Percentiles rank a stretch among this genome's conserved stretches.
Evolutionary conservation across 306 rosid species (phyloP).

Genomic region (Cercis canadensis): DNA sequence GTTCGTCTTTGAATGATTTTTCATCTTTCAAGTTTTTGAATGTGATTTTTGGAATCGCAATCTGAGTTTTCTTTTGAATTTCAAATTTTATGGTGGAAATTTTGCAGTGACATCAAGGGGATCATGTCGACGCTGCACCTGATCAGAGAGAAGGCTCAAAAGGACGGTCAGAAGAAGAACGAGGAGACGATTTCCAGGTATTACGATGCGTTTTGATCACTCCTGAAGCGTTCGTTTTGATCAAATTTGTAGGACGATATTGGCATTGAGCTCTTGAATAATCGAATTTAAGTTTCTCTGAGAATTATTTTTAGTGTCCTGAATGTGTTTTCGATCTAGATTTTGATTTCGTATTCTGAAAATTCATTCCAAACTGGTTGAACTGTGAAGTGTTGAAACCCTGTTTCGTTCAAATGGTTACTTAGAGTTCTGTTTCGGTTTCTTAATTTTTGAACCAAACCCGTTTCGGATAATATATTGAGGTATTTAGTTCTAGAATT

Average conservation of each 20-base stretch:
- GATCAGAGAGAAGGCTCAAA: constrained; percentile 82
- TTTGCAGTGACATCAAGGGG: constrained; percentile 80
- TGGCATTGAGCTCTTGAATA: not conserved
- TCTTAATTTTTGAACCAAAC: too few species aligned
- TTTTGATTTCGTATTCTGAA: constrained; percentile 12
- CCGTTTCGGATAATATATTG: not conserved
- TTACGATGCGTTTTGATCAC: constrained; percentile 19
- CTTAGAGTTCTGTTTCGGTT: too few species aligned
- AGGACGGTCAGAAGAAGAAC: constrained; percentile 93
- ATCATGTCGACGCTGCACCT: constrained; percentile 81
- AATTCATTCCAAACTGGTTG: not conserved
- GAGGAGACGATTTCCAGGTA: constrained; percentile 95
- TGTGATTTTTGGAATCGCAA: constrained; percentile 2
- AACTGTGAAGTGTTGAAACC: too few species aligned
- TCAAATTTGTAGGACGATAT: not conserved
- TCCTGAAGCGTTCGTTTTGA: constrained; percentile 15
- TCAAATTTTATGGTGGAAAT: constrained; percentile 18
- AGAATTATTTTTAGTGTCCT: constrained; percentile 2
- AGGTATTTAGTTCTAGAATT: not conserved
- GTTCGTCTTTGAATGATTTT: constrained; percentile 45
- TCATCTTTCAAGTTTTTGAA: not conserved
- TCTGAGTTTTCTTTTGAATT: not conserved
- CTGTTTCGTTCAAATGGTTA: too few species aligned
- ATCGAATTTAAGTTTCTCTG: not conserved
- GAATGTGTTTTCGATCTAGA: not conserved